Base-by-base conservation (phyloP, 306 rosid genomes). In the Astragalus membranaceus region DNA sequence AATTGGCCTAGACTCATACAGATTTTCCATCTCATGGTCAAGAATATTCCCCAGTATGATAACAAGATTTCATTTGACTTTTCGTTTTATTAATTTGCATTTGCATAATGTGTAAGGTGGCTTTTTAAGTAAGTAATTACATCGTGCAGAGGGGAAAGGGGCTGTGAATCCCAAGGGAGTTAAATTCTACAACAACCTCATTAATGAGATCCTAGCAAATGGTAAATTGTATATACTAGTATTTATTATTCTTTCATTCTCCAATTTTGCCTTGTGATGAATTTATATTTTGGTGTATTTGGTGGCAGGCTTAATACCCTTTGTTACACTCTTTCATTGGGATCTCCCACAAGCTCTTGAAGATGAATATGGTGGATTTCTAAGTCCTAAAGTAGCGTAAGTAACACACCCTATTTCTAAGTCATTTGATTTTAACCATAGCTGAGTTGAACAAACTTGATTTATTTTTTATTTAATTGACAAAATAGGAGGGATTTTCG, bases 21-120 rank as follows among this genome's bases (percentile, higher is more conserved):
- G 91, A 64, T 84, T 86, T 23, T 86, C 91, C 70, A 68, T 86
- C 65, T 84, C 91, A 5, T 86, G 91, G 91, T 9, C 85, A 7
- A 52, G 91, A 72, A 70, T 86, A 35, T 72, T 86, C 12, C 88
- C 88, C 0, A 63, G 91, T 86, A 83, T 69, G 76, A 63, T 5
- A 47, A 12, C 39, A 35, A 42, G 0, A 12, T 10, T n/a, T n/a
- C n/a, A n/a, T n/a, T 10, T 50, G 5, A 7, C 8, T 8, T 2
- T 37, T 0, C 0, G 3, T 55, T 16, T 33, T 58, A 23, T 62
- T 13, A 54, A 15, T 16, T 67, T 11, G 11, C 44, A 35, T 35
- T 35, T 35, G 39, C 7, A 67, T 49, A 15, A 49, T 32, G 20
- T 56, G 3, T 44, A 11, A 42, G 1, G 14, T 33, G 15, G 11